A percentile compares a stretch with the other conserved stretches of the same genome.
Evolutionary conservation across 2,329 filamentous ascomycete species (phyloP).

Genomic region (Sporothrix sp.): DNA sequence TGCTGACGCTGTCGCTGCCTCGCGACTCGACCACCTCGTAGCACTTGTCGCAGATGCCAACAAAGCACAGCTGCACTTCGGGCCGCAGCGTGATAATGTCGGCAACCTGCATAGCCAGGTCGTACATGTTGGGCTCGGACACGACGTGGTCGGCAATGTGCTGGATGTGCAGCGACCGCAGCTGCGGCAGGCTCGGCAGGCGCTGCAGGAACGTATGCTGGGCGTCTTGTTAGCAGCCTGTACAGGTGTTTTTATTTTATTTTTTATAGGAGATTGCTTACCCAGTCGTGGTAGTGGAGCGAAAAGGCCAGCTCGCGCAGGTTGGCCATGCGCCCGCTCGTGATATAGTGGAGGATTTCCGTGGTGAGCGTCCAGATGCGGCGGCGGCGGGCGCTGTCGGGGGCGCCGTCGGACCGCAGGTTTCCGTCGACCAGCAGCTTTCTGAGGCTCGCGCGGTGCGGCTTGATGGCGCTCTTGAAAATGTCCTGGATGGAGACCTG

Average conservation of each 20-base stretch:
- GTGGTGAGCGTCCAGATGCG: conserved; percentile 60
- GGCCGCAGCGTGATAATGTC: conserved; percentile 69
- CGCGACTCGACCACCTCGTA: conserved; percentile 67
- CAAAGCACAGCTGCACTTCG: conserved; percentile 67
- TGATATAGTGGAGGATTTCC: conserved; percentile 62
- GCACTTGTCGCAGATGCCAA: conserved; percentile 67
- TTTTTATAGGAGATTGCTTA: too few species aligned
- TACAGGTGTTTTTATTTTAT: too few species aligned
- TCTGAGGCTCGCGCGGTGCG: conserved; percentile 60
- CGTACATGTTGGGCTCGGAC: conserved; percentile 45
- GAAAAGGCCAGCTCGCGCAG: conserved; percentile 63
- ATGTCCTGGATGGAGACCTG: conserved; percentile 59
- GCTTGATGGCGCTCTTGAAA: conserved; percentile 57
- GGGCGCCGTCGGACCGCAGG: conserved; percentile 33
- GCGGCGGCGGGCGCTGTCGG: conserved; percentile 40
- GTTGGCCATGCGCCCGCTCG: conserved; percentile 63
- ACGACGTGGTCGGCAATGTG: conserved; percentile 20
- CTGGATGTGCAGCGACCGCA: conserved; percentile 40
- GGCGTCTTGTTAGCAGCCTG: too few species aligned
- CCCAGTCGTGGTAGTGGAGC: conserved; percentile 68
- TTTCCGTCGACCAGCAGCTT: conserved; percentile 68
- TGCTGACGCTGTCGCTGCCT: conserved; percentile 24
- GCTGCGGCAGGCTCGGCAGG: conserved; percentile 58
- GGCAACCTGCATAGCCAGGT: conserved; percentile 66
- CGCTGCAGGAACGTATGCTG: conserved; percentile 73